phyloP scores from a whole-genome alignment of 2,329 filamentous ascomycete genomes.

The Diaporthe helianthi region DNA sequence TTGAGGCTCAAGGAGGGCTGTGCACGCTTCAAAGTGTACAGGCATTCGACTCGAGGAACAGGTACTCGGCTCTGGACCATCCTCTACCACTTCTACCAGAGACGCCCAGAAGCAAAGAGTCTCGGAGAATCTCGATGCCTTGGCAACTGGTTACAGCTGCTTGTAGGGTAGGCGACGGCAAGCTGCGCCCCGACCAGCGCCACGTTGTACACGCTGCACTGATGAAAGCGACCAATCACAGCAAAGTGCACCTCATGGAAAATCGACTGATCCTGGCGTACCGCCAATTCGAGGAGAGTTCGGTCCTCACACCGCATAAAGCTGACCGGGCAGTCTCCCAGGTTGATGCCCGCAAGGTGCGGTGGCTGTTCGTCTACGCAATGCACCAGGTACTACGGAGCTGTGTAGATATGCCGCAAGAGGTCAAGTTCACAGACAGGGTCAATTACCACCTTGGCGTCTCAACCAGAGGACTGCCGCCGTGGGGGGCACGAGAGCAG shows the following conservation, averaged over 20 bases:
- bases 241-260: slow-evolving; percentile 45
- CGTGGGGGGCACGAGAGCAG: slow-evolving; percentile 49
- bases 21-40: slow-evolving; percentile 73
- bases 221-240: slow-evolving; percentile 57
- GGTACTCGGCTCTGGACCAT: slow-evolving; percentile 66
- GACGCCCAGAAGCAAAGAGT: slow-evolving; percentile 33
- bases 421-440: slow-evolving; percentile 64
- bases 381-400: slow-evolving; percentile 75
- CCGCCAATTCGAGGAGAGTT: slow-evolving; percentile 71
- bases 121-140: slow-evolving; percentile 40
- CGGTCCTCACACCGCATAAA: slow-evolving; percentile 56
- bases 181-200: slow-evolving; percentile 55
- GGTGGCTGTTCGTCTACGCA: slow-evolving; percentile 80
- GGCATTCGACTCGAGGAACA: slow-evolving; percentile 69
- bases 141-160: slow-evolving; percentile 46
- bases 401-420: slow-evolving; percentile 65
- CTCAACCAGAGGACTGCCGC: slow-evolving; percentile 50
- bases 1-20: slow-evolving; percentile 68
- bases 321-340: slow-evolving; percentile 63
- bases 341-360: slow-evolving; percentile 75
- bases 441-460: slow-evolving; percentile 64
- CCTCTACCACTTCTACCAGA: slow-evolving; percentile 73
- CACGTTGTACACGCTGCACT: slow-evolving; percentile 61
- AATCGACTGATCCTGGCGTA: slow-evolving; percentile 72
- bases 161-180: slow-evolving; percentile 42